These are phyloP conservation scores for Penicillium frequentans DNA, from an alignment of 2,329 filamentous ascomycete genomes.

Conservation along the genomic window DNA sequence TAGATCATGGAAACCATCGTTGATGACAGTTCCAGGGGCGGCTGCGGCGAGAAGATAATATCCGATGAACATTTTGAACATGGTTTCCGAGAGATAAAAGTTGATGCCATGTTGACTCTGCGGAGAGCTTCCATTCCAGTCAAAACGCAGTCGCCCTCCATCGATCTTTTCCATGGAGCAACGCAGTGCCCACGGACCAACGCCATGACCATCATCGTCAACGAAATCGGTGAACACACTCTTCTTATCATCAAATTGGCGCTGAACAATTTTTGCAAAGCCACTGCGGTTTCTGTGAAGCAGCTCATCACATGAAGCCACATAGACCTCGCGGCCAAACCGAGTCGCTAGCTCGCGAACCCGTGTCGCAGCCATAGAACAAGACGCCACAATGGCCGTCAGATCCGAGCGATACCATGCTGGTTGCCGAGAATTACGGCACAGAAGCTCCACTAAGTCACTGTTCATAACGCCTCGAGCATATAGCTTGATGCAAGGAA, in stretches of 20 bases:
- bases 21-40: slow-evolving; percentile 50
- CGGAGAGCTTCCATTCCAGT: slow-evolving; percentile 51
- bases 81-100: slow-evolving; percentile 50
- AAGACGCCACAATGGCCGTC: slow-evolving; percentile 49
- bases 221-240: slow-evolving; percentile 52
- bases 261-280: slow-evolving; percentile 48
- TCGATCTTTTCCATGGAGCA: slow-evolving; percentile 49
- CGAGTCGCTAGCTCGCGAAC: slow-evolving; percentile 45
- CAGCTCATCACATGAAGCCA: slow-evolving; percentile 38
- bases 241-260: slow-evolving; percentile 44
- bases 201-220: slow-evolving; percentile 49
- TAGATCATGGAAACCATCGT: slow-evolving; percentile 54
- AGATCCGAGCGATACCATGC: slow-evolving; percentile 53
- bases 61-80: slow-evolving; percentile 55
- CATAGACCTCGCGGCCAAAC: no score
- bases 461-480: slow-evolving; percentile 29
- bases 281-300: slow-evolving; percentile 47
- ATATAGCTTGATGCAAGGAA: slow-evolving; percentile 52
- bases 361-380: slow-evolving; percentile 45
- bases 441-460: slow-evolving; percentile 45
- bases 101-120: slow-evolving; percentile 51
- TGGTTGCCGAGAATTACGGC: slow-evolving; percentile 50
- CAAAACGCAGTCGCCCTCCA: slow-evolving; percentile 46
- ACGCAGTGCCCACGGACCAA: slow-evolving; percentile 48
- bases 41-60: slow-evolving; percentile 50